Base-by-base conservation (phyloP, 768 basidiomycete species). In the Mycena floridula region DNA sequence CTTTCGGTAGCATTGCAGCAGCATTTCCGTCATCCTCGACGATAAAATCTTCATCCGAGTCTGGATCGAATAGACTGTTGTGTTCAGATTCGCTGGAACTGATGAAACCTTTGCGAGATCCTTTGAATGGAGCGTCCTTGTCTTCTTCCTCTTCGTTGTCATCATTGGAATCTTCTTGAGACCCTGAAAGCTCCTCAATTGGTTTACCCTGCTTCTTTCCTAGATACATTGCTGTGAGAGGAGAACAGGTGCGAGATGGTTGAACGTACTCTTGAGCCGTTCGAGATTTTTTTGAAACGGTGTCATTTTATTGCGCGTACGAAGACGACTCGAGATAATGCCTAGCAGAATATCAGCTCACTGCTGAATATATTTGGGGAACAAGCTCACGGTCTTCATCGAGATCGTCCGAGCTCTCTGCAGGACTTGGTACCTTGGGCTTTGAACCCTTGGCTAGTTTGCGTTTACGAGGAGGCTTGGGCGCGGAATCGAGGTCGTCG, bases 241-340 rank as follows among this genome's bases (percentile, higher is more conserved):
- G 5, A 40, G 37, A 8, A 13, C 23, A 40, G 27, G 15, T 13
- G 4, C 22, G 4, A 24, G 12, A 7, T 18, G 23, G 18, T 20
- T 23, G 26, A 30, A 5, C 26, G 26, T 47, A 90, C 87, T 68
- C 63, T 77, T 85, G 42, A 89, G 53, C 49, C 70, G 80, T 49
- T 85, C 81, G 12, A 89, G 59, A 48, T 76, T 82, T 56, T 69
- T 72, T 50, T 81, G 82, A 57, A 77, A 89, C 5, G 60, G 49
- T 12, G 81, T 73, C 58, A 72, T 69, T 60, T 77, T 86, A 46
- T 69, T 66, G 24, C 85, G 75, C 22, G 63, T 58, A 26, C 89
- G 80, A 24, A 90, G 60, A 36, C 88, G 80, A 6, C 63, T 65
- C 21, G 81, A 68, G 30, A 91, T 63, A 23, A 90, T 83, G 42